phyloP scores from a whole-genome alignment of 1,139 yeast genomes.

The Suhomyces kunorum region DNA sequence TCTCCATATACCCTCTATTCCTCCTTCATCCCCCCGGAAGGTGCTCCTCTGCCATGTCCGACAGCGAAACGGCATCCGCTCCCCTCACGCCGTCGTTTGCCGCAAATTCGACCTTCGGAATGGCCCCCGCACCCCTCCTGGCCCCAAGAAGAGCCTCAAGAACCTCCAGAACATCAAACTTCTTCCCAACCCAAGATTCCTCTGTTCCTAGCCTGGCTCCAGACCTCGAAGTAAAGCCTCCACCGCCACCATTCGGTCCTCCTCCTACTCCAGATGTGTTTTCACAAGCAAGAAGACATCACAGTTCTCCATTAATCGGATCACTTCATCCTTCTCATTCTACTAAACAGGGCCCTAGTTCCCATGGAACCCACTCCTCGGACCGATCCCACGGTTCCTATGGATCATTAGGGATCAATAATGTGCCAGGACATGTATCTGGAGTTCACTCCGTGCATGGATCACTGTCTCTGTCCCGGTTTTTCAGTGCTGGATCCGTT shows the following conservation, averaged over 20 bases:
- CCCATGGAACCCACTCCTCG: neutral
- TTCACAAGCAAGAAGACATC: conserved; percentile 12
- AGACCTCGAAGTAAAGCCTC: conserved; percentile 7
- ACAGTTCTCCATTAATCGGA: conserved; percentile 19
- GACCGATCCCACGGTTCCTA: neutral
- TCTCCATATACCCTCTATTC: conserved; percentile 1
- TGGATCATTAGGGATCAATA: conserved; percentile 1
- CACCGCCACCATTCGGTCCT: conserved; percentile 1
- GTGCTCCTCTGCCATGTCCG: conserved; percentile 10
- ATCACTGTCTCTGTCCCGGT: conserved; percentile 8
- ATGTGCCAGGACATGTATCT: neutral
- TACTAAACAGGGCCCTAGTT: neutral
- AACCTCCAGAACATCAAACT: conserved; percentile 21
- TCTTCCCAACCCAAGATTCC: conserved; percentile 17
- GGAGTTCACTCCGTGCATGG: conserved; percentile 1
- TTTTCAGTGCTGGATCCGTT: conserved; percentile 6
- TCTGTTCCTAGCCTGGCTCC: conserved; percentile 5
- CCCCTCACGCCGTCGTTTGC: conserved; percentile 11
- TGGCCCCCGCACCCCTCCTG: conserved; percentile 11
- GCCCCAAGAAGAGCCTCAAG: too few species aligned
- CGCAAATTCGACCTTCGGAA: conserved; percentile 9
- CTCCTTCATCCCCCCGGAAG: conserved; percentile 1
- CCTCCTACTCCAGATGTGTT: conserved; percentile 6
- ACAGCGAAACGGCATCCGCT: conserved; percentile 11
- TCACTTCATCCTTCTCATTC: conserved; percentile 5